Evolutionary conservation across 345 rosid genomes (phyloP).

Genomic region (Eucalyptus erythrocorys): DNA sequence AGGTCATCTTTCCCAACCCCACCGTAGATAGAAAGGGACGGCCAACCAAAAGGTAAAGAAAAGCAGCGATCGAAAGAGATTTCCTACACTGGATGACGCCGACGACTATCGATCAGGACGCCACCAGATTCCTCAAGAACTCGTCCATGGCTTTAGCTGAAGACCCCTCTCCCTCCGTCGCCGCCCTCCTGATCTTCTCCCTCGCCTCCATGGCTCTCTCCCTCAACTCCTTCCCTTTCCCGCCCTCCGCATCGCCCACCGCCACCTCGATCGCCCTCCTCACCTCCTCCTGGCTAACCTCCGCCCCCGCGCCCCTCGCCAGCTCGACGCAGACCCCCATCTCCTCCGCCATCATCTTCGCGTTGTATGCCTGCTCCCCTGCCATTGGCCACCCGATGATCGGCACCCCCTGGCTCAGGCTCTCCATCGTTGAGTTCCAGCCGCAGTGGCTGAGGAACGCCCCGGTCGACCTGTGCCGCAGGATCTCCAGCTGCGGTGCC

Average conservation of each 20-base stretch:
- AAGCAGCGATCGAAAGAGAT: too few species aligned
- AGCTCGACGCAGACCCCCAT: slow-evolving; percentile 36
- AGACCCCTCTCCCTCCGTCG: not conserved
- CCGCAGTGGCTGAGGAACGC: slow-evolving; percentile 46
- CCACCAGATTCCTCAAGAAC: not conserved
- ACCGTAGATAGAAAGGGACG: not conserved
- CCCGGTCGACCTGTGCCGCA: slow-evolving; percentile 26
- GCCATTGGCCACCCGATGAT: slow-evolving; percentile 52
- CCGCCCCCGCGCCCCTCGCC: slow-evolving; percentile 9
- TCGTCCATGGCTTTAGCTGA: not conserved
- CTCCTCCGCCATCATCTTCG: slow-evolving; percentile 43
- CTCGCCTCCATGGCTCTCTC: not conserved
- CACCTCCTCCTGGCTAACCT: not conserved
- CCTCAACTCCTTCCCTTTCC: not conserved
- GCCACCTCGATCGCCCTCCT: not conserved
- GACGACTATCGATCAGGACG: not conserved
- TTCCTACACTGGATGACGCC: not conserved
- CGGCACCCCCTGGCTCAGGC: slow-evolving; percentile 43
- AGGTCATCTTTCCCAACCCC: not conserved
- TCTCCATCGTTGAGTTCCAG: slow-evolving; percentile 47
- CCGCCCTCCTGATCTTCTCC: not conserved
- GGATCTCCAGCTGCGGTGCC: slow-evolving; percentile 46
- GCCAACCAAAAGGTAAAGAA: not conserved
- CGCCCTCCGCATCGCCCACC: not conserved
- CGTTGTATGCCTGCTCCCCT: slow-evolving; percentile 31